A percentile compares a stretch with the other conserved stretches of the same genome.
Conservation (phyloP, 2,329 filamentous ascomycete species). For the Aspergillus calidoustus region DNA sequence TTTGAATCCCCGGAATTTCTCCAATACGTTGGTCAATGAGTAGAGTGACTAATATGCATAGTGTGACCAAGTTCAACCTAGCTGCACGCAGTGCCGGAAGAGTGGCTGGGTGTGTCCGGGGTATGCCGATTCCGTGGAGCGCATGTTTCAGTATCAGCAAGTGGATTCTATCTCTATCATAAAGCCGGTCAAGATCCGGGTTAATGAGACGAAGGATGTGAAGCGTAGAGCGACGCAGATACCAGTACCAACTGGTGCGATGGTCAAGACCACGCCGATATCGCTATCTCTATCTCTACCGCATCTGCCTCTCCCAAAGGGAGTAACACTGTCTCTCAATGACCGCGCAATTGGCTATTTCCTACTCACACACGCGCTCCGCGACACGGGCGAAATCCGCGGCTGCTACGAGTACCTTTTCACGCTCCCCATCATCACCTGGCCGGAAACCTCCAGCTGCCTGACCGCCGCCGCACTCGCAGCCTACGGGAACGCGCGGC, state of each 20-base stretch:
- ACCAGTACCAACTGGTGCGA: too few relatives aligned
- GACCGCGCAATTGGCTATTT: slow-evolving; percentile 19
- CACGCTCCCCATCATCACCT: not conserved
- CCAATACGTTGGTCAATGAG: too few relatives aligned
- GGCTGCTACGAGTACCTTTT: slow-evolving; percentile 22
- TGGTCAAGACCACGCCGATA: not conserved
- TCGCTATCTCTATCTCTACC: too few relatives aligned
- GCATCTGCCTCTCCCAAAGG: not conserved
- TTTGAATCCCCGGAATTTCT: too few relatives aligned
- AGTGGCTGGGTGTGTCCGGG: slow-evolving; percentile 23
- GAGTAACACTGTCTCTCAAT: not conserved
- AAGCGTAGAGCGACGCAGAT: too few relatives aligned
- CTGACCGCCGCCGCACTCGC: slow-evolving; percentile 21
- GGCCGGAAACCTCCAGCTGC: not conserved
- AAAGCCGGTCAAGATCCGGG: not conserved
- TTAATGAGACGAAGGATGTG: too few relatives aligned
- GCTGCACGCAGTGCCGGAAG: slow-evolving; percentile 20
- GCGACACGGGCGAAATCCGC: slow-evolving; percentile 13
- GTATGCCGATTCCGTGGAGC: slow-evolving; percentile 22
- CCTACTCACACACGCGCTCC: slow-evolving; percentile 18
- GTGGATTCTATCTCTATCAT: not conserved
- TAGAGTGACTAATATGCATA: not conserved
- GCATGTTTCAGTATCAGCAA: slow-evolving; percentile 20
- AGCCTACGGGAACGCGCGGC: slow-evolving; percentile 18
- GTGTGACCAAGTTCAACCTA: slow-evolving; percentile 20